These are phyloP conservation scores for Fibroporia radiculosa DNA, from an alignment of 768 basidiomycete species.

Conservation along the genomic window DNA sequence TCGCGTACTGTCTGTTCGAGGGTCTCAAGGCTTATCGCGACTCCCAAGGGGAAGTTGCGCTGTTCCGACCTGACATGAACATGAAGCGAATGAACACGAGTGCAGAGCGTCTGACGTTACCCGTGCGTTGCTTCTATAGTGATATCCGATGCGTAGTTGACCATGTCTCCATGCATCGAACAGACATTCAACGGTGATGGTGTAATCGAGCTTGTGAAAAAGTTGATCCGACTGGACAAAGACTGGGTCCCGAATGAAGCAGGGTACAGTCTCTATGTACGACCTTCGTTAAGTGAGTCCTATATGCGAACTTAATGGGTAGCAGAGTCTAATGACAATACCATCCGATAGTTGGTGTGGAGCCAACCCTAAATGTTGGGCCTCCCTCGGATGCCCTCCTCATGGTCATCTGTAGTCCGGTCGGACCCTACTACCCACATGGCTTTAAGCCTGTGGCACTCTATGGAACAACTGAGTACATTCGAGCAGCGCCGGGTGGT, in stretches of 20 bases:
- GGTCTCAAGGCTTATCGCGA: slow-evolving; percentile 94
- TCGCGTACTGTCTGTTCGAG: slow-evolving; percentile 87
- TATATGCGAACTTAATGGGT: too few species aligned
- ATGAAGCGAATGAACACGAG: slow-evolving; percentile 92
- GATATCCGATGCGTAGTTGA: background rate
- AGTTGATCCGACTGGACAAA: slow-evolving; percentile 77
- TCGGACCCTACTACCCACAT: slow-evolving; percentile 75
- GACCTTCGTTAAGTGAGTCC: slow-evolving; percentile 59
- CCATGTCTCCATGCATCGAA: background rate
- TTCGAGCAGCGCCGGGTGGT: slow-evolving; percentile 42
- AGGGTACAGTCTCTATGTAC: slow-evolving; percentile 88
- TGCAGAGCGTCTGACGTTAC: slow-evolving; percentile 71
- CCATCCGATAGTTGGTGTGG: slow-evolving; percentile 61
- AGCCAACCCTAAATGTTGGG: slow-evolving; percentile 40
- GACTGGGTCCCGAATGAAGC: slow-evolving; percentile 87
- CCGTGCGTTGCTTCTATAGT: slow-evolving; percentile 35
- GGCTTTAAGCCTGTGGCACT: slow-evolving; percentile 89
- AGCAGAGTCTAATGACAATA: too few species aligned
- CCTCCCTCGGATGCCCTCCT: slow-evolving; percentile 52
- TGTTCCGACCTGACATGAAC: slow-evolving; percentile 96
- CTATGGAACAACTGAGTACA: slow-evolving; percentile 49
- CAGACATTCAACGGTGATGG: slow-evolving; percentile 77
- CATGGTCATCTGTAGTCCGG: slow-evolving; percentile 54
- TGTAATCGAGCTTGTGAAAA: slow-evolving; percentile 73
- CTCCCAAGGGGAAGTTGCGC: slow-evolving; percentile 57